phyloP scores from a whole-genome alignment of 1,139 yeast species.

The Diutina ranongensis region DNA sequence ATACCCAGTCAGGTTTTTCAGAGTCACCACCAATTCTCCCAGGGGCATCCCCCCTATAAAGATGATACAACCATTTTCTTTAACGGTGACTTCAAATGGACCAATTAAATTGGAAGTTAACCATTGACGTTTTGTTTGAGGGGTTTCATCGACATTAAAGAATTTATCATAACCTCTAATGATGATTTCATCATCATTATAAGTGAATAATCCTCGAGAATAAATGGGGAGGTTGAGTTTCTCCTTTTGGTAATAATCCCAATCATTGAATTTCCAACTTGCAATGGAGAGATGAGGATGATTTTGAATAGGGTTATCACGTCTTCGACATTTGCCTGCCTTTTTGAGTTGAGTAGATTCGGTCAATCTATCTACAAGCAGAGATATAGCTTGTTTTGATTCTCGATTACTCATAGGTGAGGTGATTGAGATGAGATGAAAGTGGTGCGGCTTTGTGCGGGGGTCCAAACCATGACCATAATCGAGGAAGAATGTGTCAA shows the following conservation, averaged over 20 bases:
- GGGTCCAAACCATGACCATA: no score
- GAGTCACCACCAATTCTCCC: conserved; percentile 71
- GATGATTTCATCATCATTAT: conserved; percentile 35
- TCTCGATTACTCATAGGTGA: not conserved
- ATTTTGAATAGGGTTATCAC: not conserved
- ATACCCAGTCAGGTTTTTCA: conserved; percentile 77
- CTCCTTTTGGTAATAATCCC: conserved; percentile 57
- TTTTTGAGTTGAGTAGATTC: not conserved
- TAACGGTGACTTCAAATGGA: conserved; percentile 71
- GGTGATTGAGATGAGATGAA: not conserved
- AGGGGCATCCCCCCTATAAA: conserved; percentile 66
- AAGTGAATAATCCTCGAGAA: conserved; percentile 81
- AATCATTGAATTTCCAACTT: conserved; percentile 78
- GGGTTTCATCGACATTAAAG: conserved; percentile 66
- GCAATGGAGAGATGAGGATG: not conserved
- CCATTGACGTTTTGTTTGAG: conserved; percentile 36
- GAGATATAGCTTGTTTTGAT: not conserved
- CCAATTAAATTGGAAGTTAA: conserved; percentile 43
- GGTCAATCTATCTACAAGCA: not conserved
- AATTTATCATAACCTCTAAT: conserved; percentile 93
- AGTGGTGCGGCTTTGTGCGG: not conserved
- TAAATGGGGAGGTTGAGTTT: conserved; percentile 49
- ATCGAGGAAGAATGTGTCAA: no score
- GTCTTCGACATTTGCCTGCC: conserved; percentile 3
- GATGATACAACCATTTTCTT: conserved; percentile 91